Evolutionary conservation across 2,329 filamentous ascomycete species (phyloP).

Genomic region (Myriosclerotinia curreyana): DNA sequence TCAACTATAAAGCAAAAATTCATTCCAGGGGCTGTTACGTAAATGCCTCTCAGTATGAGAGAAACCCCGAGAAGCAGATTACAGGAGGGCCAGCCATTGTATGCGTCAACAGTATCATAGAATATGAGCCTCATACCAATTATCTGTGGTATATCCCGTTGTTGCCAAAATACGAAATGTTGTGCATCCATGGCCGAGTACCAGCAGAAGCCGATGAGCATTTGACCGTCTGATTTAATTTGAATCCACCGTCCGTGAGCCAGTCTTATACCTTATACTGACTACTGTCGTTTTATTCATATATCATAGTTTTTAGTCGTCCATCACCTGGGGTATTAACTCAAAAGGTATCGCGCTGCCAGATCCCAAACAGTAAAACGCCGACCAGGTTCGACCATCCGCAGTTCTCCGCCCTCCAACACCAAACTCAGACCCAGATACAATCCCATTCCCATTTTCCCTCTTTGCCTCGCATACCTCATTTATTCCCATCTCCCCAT

Average conservation of each 20-base stretch:
- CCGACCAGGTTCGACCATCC: background rate
- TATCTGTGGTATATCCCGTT: background rate
- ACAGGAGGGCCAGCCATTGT: too few relatives aligned
- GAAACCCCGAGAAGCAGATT: too few relatives aligned
- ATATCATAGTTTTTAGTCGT: background rate
- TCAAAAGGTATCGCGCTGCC: constrained; percentile 1
- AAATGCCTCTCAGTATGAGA: too few relatives aligned
- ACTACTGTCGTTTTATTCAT: background rate
- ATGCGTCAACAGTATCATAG: too few relatives aligned
- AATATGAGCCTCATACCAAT: background rate
- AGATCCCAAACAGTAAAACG: constrained; percentile 7
- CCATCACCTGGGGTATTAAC: background rate
- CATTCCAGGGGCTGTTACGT: too few relatives aligned
- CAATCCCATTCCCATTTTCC: background rate
- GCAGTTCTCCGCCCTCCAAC: background rate
- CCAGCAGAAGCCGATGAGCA: background rate
- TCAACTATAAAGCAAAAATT: too few relatives aligned
- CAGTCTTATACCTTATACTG: background rate
- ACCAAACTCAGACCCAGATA: background rate
- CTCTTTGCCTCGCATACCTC: background rate
- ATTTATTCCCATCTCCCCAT: background rate
- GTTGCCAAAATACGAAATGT: background rate
- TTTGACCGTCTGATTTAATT: background rate
- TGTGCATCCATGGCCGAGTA: background rate
- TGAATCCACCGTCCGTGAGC: background rate